Conservation (phyloP, 441 rosid species). For the Biscutella auriculata region DNA sequence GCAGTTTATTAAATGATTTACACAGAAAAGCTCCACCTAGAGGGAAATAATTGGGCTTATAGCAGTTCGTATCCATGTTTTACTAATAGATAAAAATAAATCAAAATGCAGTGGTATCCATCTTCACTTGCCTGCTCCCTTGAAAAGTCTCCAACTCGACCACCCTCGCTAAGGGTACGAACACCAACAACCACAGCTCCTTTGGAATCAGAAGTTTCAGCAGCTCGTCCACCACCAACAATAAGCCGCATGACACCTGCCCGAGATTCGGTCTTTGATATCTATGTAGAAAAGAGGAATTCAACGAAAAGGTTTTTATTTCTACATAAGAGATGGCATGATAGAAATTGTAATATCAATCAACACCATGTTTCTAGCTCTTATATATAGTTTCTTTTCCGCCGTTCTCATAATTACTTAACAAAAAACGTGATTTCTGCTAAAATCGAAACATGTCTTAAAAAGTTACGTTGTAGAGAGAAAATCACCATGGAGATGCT, state of each 20-base stretch:
- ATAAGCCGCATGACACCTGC: conserved; percentile 98
- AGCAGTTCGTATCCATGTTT: not conserved
- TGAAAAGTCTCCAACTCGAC: conserved; percentile 94
- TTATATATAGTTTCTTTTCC: not conserved
- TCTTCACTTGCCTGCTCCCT: conserved; percentile 79
- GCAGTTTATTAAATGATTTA: conserved; percentile 95
- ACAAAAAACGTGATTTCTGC: not conserved
- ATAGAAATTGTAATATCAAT: not conserved
- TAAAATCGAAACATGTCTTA: not conserved
- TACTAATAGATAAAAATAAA: not conserved
- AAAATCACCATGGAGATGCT: conserved; percentile 4
- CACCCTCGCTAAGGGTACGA: conserved; percentile 98
- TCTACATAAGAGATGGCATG: not conserved
- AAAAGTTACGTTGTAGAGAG: not conserved
- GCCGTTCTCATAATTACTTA: not conserved
- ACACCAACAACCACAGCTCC: conserved; percentile 98
- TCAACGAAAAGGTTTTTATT: not conserved
- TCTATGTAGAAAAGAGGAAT: conserved; percentile 29
- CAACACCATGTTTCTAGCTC: conserved; percentile 7
- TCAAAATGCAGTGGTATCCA: not conserved
- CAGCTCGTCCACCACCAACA: conserved; percentile 99
- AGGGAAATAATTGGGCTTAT: not conserved
- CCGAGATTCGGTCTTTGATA: conserved; percentile 68
- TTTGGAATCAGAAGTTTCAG: conserved; percentile 66
- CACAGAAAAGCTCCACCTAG: conserved; percentile 97